phyloP scores from a whole-genome alignment of 352 stramenopile genomes.

The Phytophthora cajani region DNA sequence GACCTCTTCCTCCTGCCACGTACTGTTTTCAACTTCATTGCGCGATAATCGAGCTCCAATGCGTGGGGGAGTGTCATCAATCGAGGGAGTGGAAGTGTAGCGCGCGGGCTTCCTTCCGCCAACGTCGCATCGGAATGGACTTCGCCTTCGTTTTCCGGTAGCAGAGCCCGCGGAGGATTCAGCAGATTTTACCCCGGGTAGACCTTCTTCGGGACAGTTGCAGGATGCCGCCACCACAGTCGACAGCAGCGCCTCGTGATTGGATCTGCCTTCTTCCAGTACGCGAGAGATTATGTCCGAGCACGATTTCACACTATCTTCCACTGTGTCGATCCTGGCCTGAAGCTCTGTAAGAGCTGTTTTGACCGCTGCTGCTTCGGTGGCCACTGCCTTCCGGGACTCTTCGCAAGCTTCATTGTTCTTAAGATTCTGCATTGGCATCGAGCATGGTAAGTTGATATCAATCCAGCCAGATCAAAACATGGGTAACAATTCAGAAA shows the following conservation, averaged over 20 bases:
- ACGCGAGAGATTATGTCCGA: slow-evolving; percentile 22
- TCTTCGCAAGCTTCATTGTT: slow-evolving; percentile 24
- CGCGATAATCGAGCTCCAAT: background rate
- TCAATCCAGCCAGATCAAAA: background rate
- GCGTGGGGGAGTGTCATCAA: background rate
- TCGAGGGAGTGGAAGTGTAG: background rate
- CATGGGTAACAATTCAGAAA: slow-evolving; percentile 13
- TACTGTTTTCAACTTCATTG: slow-evolving; percentile 6
- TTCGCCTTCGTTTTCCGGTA: slow-evolving; percentile 30
- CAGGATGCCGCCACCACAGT: slow-evolving; percentile 31
- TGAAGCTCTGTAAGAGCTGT: slow-evolving; percentile 29
- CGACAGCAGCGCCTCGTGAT: slow-evolving; percentile 28
- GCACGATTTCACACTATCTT: slow-evolving; percentile 32
- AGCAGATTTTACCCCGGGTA: background rate
- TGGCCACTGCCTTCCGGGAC: slow-evolving; percentile 12
- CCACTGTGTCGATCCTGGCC: slow-evolving; percentile 23
- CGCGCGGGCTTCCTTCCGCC: background rate
- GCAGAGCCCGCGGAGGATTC: slow-evolving; percentile 1
- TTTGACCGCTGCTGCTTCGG: slow-evolving; percentile 27
- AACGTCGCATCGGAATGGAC: background rate
- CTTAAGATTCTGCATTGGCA: slow-evolving; percentile 18
- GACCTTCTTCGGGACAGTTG: slow-evolving; percentile 16
- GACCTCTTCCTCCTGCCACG: slow-evolving; percentile 20
- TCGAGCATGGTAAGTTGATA: slow-evolving; percentile 18
- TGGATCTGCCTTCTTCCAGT: slow-evolving; percentile 19